These are phyloP conservation scores for Emericellopsis atlantica DNA, from an alignment of 2,329 filamentous ascomycete species.

Conservation along the genomic window DNA sequence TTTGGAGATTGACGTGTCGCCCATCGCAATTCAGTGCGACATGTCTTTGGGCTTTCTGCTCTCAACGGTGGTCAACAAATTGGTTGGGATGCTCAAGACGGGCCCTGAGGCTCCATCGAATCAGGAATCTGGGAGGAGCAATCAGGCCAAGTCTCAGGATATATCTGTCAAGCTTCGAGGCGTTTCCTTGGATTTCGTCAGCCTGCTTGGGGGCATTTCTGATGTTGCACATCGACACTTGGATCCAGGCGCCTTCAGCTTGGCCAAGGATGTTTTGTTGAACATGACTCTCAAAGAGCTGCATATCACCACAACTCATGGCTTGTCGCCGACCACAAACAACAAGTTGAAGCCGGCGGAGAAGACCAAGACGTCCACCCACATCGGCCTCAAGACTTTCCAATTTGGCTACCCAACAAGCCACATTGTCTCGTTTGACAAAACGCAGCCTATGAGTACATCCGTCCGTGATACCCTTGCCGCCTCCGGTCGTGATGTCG, in stretches of 20 bases:
- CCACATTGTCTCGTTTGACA: conserved; percentile 52
- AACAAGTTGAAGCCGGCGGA: conserved; percentile 1
- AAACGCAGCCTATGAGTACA: conserved; percentile 40
- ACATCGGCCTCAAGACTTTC: conserved; percentile 41
- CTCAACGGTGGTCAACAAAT: conserved; percentile 33
- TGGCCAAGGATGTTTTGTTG: conserved; percentile 37
- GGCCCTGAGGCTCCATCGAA: conserved; percentile 1
- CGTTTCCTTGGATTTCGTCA: conserved; percentile 42
- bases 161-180: conserved; percentile 33
- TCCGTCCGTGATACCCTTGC: conserved; percentile 48
- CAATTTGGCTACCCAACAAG: conserved; percentile 49
- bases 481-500: conserved; percentile 43
- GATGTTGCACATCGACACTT: conserved; percentile 34
- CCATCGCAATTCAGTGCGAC: conserved; percentile 40
- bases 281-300: conserved; percentile 35
- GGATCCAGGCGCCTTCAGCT: conserved; percentile 23
- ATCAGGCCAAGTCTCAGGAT: conserved; percentile 11
- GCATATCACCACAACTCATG: conserved; percentile 12
- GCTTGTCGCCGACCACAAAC: background rate
- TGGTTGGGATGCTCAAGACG: conserved; percentile 24
- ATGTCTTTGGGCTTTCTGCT: conserved; percentile 42
- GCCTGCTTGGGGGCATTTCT: conserved; percentile 37
- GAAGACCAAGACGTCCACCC: conserved; percentile 10
- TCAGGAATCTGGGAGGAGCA: background rate
- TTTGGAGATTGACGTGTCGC: conserved; percentile 38